Percentiles rank a stretch among this genome's conserved stretches.
phyloP scores from a whole-genome alignment of 78 protist species.

The Capsaspora owczarzaki region DNA sequence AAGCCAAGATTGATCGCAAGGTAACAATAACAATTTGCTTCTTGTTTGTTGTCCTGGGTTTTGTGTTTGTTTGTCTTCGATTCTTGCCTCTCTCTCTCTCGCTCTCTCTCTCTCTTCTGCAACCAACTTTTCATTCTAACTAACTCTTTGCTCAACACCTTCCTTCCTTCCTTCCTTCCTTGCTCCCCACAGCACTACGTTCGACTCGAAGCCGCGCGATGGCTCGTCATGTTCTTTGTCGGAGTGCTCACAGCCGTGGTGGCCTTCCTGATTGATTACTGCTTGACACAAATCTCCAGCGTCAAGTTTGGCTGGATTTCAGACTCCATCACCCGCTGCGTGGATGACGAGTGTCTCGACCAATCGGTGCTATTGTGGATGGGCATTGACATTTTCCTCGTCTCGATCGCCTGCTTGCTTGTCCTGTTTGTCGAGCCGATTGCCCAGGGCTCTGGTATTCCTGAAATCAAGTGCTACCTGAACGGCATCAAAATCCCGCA shows the following conservation, averaged over 20 bases:
- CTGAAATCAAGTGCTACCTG: conserved; percentile 74
- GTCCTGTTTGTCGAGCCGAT: conserved; percentile 39
- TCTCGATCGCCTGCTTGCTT: neutral
- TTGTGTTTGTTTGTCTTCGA: neutral
- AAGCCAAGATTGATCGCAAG: conserved; percentile 20
- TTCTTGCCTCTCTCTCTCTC: neutral
- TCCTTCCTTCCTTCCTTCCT: conserved; percentile 10
- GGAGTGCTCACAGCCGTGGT: conserved; percentile 44
- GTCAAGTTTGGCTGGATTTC: neutral
- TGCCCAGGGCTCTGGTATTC: conserved; percentile 76
- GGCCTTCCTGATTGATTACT: conserved; percentile 22
- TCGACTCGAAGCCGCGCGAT: conserved; percentile 28
- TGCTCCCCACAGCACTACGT: neutral
- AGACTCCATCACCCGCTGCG: neutral
- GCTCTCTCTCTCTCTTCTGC: too few species aligned
- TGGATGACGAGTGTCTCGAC: neutral
- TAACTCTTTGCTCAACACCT: too few species aligned
- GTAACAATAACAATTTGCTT: conserved; percentile 1
- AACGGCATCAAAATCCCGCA: conserved; percentile 80
- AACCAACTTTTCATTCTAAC: too few species aligned
- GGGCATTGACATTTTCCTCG: conserved; percentile 15
- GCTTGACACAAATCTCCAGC: neutral
- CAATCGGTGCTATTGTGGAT: conserved; percentile 27
- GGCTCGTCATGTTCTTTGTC: conserved; percentile 38
- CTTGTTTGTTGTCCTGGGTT: neutral